These are phyloP conservation scores for Podaxis sp. DNA, from an alignment of 768 basidiomycete species.

Conservation along the genomic window DNA sequence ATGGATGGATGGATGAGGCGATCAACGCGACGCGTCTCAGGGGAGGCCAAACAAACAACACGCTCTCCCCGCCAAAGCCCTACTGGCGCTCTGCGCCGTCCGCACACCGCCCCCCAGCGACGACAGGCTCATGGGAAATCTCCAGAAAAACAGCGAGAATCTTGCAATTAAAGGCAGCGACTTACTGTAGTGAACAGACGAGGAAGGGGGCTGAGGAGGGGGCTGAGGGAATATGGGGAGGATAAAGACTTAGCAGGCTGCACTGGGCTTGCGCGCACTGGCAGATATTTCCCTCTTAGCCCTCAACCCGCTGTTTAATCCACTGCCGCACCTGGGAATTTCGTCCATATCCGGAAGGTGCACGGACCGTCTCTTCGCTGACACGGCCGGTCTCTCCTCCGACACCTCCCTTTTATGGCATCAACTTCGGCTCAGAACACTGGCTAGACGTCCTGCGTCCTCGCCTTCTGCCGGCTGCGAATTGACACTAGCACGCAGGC, in stretches of 20 bases:
- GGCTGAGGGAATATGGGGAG: not conserved
- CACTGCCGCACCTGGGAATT: constrained; percentile 12
- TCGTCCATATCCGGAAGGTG: constrained; percentile 6
- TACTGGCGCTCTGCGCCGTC: constrained; percentile 17
- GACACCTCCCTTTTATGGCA: not conserved
- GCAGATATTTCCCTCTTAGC: constrained; percentile 13
- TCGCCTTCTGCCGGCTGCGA: not conserved
- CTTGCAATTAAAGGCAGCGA: not conserved
- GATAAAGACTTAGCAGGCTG: constrained; percentile 13
- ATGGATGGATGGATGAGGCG: constrained; percentile 9
- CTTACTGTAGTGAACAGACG: constrained; percentile 3
- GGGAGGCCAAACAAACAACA: constrained; percentile 24
- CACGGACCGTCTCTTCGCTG: constrained; percentile 10
- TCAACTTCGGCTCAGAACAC: not conserved
- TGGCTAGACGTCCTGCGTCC: not conserved
- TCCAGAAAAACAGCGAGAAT: constrained; percentile 10
- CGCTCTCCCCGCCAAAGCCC: constrained; percentile 10
- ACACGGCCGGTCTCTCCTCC: not conserved
- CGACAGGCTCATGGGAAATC: not conserved
- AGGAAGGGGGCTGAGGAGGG: not conserved
- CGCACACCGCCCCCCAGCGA: not conserved
- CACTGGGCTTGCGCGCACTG: constrained; percentile 12
- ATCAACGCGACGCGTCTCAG: constrained; percentile 26
- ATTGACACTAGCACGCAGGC: no score
- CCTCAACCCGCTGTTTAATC: constrained; percentile 14